These are phyloP conservation scores for Chlamydomonas schloesseri DNA, from an alignment of 139 green algal genomes.

Conservation along the genomic window DNA sequence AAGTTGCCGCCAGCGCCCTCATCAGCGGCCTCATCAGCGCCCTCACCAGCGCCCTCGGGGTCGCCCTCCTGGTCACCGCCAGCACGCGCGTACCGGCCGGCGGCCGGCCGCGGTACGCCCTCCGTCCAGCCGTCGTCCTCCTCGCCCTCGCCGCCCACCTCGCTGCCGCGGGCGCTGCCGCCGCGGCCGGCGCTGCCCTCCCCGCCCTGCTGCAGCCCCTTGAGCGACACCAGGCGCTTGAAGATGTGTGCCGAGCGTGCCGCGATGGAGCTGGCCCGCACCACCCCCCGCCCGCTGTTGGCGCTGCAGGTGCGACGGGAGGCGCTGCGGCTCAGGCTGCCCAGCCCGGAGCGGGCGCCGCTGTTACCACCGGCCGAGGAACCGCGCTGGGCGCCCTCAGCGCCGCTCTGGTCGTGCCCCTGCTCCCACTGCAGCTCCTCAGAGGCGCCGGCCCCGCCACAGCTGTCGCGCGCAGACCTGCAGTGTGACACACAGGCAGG, in stretches of 20 bases:
- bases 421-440: neutral
- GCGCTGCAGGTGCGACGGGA: too few species aligned
- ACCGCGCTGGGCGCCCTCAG: neutral
- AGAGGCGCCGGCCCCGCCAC: neutral
- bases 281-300: neutral
- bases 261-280: neutral
- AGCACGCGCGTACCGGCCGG: neutral
- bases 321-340: too few species aligned
- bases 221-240: neutral
- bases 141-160: neutral
- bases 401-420: neutral
- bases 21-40: neutral
- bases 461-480: too few species aligned
- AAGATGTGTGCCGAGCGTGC: constrained; percentile 7
- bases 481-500: too few species aligned
- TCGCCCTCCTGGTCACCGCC: neutral
- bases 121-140: neutral
- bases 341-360: neutral
- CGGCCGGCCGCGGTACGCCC: neutral
- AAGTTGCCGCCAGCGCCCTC: neutral
- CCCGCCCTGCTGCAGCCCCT: neutral
- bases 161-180: neutral
- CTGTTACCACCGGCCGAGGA: neutral
- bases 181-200: neutral
- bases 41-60: neutral